Conservation (phyloP, 495 filamentous ascomycete species). For the Penicillium canescens region DNA sequence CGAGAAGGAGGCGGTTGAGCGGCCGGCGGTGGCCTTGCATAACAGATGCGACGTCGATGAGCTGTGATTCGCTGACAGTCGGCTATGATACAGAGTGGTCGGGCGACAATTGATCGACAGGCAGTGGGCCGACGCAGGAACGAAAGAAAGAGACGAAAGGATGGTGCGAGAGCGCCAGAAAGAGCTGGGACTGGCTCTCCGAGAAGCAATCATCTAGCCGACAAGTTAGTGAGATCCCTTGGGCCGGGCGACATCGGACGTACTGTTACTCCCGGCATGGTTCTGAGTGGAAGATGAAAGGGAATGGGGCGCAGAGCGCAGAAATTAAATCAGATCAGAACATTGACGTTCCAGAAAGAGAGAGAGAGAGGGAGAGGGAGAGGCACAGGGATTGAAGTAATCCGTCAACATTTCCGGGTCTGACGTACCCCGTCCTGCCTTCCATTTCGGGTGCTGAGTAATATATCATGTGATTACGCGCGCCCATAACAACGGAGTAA, state of each 20-base stretch:
- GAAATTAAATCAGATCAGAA: slow-evolving; percentile 16
- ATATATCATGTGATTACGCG: slow-evolving; percentile 30
- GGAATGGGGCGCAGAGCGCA: slow-evolving; percentile 32
- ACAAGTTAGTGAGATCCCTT: slow-evolving; percentile 10
- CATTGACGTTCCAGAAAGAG: slow-evolving; percentile 25
- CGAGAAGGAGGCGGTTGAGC: slow-evolving; percentile 31
- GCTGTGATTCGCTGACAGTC: slow-evolving; percentile 13
- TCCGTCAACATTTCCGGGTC: slow-evolving; percentile 17
- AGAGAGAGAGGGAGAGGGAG: slow-evolving; percentile 1
- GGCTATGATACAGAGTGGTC: slow-evolving; percentile 20
- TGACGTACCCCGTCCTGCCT: slow-evolving; percentile 23
- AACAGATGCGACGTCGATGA: slow-evolving; percentile 13
- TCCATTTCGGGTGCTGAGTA: slow-evolving; percentile 20
- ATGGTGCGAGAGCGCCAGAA: slow-evolving; percentile 25
- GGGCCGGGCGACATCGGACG: slow-evolving; percentile 14
- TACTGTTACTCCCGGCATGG: slow-evolving; percentile 40
- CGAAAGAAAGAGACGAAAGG: slow-evolving; percentile 15
- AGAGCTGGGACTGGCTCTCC: slow-evolving; percentile 21
- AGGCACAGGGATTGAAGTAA: slow-evolving; percentile 11
- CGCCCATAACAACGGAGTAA: slow-evolving; percentile 39
- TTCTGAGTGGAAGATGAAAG: slow-evolving; percentile 19
- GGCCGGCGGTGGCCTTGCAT: slow-evolving; percentile 14
- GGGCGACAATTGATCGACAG: slow-evolving; percentile 27
- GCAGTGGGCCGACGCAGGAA: slow-evolving; percentile 26
- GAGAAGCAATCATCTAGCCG: slow-evolving; percentile 24